phyloP scores from a whole-genome alignment of 139 green algal genomes.

The Nannochloris sp. region DNA sequence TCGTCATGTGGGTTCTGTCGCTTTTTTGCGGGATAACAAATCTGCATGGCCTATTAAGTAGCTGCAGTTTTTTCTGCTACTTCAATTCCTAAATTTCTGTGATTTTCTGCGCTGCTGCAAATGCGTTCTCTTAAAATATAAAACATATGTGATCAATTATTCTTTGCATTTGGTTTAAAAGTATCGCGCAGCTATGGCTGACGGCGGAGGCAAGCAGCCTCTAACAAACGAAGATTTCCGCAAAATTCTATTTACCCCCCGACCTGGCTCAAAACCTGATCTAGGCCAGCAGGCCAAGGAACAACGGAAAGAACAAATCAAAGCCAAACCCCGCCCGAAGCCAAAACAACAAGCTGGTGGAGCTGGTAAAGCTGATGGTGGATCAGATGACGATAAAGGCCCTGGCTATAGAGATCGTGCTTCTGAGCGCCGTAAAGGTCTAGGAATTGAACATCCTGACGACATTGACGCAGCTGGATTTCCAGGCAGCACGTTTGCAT shows the following conservation, averaged over 20 bases:
- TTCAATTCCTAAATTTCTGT: not conserved
- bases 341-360: not conserved
- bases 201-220: not conserved
- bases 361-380: not conserved
- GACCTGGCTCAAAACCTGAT: not conserved
- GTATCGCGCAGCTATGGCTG: too few species aligned
- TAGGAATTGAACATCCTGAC: conserved; percentile 49
- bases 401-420: conserved; percentile 47
- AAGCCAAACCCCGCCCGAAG: not conserved
- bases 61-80: not conserved
- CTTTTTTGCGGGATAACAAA: not conserved
- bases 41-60: not conserved
- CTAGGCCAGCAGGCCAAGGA: not conserved
- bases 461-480: conserved; percentile 11
- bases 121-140: too few species aligned
- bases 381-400: not conserved
- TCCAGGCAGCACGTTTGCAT: conserved; percentile 11
- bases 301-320: not conserved
- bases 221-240: conserved; percentile 30
- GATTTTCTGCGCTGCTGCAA: too few species aligned
- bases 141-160: too few species aligned
- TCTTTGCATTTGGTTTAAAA: too few species aligned
- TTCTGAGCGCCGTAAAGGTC: conserved; percentile 54
- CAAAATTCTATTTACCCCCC: conserved; percentile 14
- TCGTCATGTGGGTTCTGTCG: too few species aligned